Evolutionary conservation across 495 filamentous ascomycete species (phyloP).

Genomic region (Daldinia decipiens): DNA sequence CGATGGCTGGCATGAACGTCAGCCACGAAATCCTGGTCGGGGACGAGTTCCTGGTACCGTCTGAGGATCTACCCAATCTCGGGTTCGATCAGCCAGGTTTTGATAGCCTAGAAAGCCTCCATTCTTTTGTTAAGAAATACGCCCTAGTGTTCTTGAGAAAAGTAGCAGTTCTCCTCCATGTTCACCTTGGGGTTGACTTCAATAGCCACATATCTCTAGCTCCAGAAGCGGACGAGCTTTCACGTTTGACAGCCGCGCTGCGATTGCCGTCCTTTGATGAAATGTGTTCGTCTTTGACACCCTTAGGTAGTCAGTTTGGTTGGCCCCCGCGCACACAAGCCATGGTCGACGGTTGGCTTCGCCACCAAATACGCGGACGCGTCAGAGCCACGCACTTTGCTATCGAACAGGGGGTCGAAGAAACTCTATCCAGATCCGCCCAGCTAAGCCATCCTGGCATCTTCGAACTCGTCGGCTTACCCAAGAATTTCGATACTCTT

Average conservation of each 20-base stretch:
- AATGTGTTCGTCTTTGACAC: conserved; percentile 67
- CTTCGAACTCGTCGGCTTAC: conserved; percentile 91
- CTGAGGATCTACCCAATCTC: conserved; percentile 42
- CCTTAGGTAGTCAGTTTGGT: conserved; percentile 52
- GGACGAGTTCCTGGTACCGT: not conserved
- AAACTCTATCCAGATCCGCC: conserved; percentile 49
- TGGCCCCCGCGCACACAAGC: conserved; percentile 51
- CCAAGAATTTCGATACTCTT: conserved; percentile 89
- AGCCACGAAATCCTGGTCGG: not conserved
- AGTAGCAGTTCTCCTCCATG: conserved; percentile 80
- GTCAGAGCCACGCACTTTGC: not conserved
- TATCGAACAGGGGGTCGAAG: conserved; percentile 18
- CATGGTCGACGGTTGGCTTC: conserved; percentile 83
- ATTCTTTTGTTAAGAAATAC: conserved; percentile 74
- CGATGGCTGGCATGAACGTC: conserved; percentile 46
- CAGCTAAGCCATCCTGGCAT: conserved; percentile 84
- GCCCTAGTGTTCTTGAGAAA: conserved; percentile 92
- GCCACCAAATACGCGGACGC: conserved; percentile 62
- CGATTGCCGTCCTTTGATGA: conserved; percentile 82
- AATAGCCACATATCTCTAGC: conserved; percentile 74
- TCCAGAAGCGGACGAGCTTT: conserved; percentile 78
- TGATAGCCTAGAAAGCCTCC: conserved; percentile 54
- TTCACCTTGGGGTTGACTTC: conserved; percentile 89
- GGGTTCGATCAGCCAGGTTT: conserved; percentile 57
- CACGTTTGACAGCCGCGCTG: conserved; percentile 78